Percentiles rank a stretch among this genome's conserved stretches.
phyloP scores from a whole-genome alignment of 2,329 filamentous ascomycete species.

The Microsporum ferrugineum region DNA sequence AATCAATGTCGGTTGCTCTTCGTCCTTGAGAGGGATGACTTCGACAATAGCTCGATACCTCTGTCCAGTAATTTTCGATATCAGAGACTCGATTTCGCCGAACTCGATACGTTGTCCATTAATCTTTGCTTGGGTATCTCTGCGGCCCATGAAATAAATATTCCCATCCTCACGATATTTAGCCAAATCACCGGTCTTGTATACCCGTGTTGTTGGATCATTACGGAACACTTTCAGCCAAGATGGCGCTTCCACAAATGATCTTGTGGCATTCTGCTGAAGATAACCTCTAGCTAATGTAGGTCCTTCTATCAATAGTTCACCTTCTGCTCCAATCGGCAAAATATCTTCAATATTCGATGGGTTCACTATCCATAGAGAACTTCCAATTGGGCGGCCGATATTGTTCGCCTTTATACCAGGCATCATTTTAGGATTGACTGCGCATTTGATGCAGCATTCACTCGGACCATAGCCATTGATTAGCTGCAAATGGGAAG shows the following conservation, averaged over 20 bases:
- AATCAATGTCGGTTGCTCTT: too few relatives aligned
- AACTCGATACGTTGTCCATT: conserved; percentile 7
- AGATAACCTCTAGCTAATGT: conserved; percentile 28
- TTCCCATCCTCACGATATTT: conserved; percentile 16
- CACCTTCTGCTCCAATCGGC: conserved; percentile 18
- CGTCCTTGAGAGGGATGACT: too few relatives aligned
- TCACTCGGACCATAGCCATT: conserved; percentile 17
- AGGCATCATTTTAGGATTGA: not conserved
- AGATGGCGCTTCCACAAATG: conserved; percentile 16
- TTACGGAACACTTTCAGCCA: conserved; percentile 20
- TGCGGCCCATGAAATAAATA: conserved; percentile 1
- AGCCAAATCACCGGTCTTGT: conserved; percentile 26
- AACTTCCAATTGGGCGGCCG: conserved; percentile 5
- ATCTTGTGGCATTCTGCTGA: conserved; percentile 22
- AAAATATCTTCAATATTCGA: conserved; percentile 15
- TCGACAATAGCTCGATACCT: too few relatives aligned
- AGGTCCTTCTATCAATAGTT: conserved; percentile 26
- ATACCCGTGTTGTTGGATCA: conserved; percentile 16
- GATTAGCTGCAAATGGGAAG: conserved; percentile 7
- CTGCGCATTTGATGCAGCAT: conserved; percentile 13
- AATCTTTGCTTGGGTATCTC: conserved; percentile 5
- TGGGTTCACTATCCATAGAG: conserved; percentile 16
- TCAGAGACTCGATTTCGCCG: conserved; percentile 6
- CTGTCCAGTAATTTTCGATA: too few relatives aligned
- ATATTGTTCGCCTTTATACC: conserved; percentile 5